Base-by-base conservation (phyloP, 1,139 yeast species). In the Debaryomyces nepalensis region DNA sequence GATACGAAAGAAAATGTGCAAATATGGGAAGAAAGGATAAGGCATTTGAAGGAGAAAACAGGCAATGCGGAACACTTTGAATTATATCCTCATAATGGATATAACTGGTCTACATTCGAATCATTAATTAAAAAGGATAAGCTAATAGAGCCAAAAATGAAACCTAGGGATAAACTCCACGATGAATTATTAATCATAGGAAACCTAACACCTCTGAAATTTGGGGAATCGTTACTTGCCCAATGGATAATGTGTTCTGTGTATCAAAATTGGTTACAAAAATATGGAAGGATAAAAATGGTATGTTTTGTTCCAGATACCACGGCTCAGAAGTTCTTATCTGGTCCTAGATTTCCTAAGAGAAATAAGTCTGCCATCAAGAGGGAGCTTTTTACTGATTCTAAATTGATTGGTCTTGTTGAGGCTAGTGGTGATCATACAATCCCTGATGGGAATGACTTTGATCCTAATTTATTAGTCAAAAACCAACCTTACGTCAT, bases 191-290 rank as follows among this genome's bases (percentile, higher is more conserved):
- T 91, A 29, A 68, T 87, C 22, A 68, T 82, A 2, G 95, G 84
- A 1, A 85, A 87, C 57, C 68, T 87, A 37, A 70, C 87, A 0
- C 71, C 75, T 10, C 46, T 60, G 24, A 54, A 55, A 27, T 62
- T 68, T 20, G 89, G 89, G 5, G 95, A 87, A 58, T 79, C 84
- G 36, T 70, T 87, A 19, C 62, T 85, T 27, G 84, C 87, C 37
- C 96, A 89, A 64, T 87, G 91, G 82, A 61, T 87, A 23, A 75
- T 75, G 52, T 87, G 96, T 59, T 68, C 84, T 33, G 81, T 79
- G 1, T 76, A 84, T 57, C 72, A 77, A 39, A 87, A 86, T 54
- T 88, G 96, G 97, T 60, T 87, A 11, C 86, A 83, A 51, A 70
- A 72, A 49, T 86, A 76, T 58, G 96, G 96, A 0, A 70, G 86